phyloP scores from a whole-genome alignment of 306 rosid genomes.

The Mimosa pudica region DNA sequence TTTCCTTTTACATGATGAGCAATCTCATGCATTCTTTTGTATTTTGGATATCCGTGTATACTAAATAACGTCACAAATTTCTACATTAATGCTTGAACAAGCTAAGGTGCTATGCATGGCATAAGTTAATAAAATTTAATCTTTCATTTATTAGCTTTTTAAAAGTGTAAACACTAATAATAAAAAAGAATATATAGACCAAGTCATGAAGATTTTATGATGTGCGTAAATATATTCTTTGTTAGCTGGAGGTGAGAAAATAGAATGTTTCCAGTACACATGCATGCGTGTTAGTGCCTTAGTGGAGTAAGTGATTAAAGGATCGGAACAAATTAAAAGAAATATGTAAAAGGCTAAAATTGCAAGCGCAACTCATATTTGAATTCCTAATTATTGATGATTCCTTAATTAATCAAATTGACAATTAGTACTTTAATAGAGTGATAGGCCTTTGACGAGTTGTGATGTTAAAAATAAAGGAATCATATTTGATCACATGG shows the following conservation, averaged over 20 bases:
- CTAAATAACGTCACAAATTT: too few relatives aligned
- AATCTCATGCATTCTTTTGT: too few relatives aligned
- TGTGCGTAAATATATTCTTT: neutral
- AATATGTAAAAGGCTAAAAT: too few relatives aligned
- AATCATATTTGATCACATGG: neutral
- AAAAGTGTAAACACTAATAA: neutral
- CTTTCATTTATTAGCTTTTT: neutral
- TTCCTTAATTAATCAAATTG: neutral
- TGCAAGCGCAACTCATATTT: neutral
- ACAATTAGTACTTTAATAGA: too few relatives aligned
- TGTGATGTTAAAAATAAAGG: neutral
- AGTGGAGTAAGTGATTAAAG: neutral
- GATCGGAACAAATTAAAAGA: too few relatives aligned
- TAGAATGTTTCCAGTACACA: neutral
- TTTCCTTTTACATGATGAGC: neutral
- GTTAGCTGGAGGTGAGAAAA: neutral
- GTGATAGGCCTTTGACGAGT: too few relatives aligned
- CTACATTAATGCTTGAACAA: too few relatives aligned
- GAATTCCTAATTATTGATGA: neutral
- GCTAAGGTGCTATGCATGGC: neutral
- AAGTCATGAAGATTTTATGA: neutral
- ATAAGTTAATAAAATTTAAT: neutral
- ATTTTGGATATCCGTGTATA: too few relatives aligned
- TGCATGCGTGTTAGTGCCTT: neutral
- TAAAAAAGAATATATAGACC: neutral